Base-by-base conservation (phyloP, 768 basidiomycete genomes). In the Tricholoma sp. region DNA sequence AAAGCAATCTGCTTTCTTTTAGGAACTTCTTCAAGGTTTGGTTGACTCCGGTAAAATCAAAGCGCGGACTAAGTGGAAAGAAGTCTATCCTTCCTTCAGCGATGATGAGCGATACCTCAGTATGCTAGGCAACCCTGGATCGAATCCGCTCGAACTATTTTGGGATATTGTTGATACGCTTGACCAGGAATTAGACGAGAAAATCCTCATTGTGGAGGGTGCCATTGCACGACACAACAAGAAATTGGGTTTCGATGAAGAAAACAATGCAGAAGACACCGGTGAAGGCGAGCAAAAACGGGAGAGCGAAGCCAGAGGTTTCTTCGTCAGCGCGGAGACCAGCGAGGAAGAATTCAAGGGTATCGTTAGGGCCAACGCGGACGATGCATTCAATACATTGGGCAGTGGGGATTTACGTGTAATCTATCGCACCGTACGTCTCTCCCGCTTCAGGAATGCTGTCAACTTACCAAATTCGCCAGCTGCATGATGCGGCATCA, bases 121-220 rank as follows among this genome's bases (percentile, higher is more conserved):
- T 59, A 84, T 98, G 71, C 84, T 98, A 16, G 96, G 97, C 14
- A 91, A 89, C 64, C 91, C 91, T 7, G 97, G 97, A 12, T 96
- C 94, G 1, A 94, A 91, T 62, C 95, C 96, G 0, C 79, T 99
- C 29, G 97, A 99, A 65, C 81, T 98, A 4, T 98, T 97, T 73
- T 97, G 94, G 93, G 96, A 98, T 71, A 69, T 81, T 9, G 88
- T 97, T 46, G 97, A 99, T 70, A 79, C 76, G 41, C 79, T 97
- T 2, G 94, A 94, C 66, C 91, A 94, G 67, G 81, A 85, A 61
- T 80, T 96, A 16, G 93, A 94, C 59, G 79, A 80, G 18, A 91
- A 91, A 66, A 85, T 91, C 16, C 78, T 78, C n/a, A 65, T 82
- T 29, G 83, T 89, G 3, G 85, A 88, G 57, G 79, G 76, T 29